Evolutionary conservation across 805 yeast genomes (phyloP).

Genomic region (Pichia cephalocereana): DNA sequence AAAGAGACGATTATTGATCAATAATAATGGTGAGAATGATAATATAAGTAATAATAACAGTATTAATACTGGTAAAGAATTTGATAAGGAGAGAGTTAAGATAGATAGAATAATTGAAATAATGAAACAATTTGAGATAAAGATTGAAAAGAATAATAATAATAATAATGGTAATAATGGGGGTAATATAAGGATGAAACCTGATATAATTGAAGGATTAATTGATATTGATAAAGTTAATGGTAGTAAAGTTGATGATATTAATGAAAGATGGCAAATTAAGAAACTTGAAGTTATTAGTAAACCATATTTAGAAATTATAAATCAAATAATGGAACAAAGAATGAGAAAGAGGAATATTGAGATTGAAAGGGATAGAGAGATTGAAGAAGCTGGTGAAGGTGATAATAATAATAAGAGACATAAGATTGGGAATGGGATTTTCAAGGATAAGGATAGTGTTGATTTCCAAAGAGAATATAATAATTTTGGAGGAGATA

Average conservation of each 20-base stretch:
- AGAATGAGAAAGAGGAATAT: not conserved
- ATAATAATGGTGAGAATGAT: no score
- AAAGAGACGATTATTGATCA: no score
- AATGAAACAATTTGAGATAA: not conserved
- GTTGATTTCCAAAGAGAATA: not conserved
- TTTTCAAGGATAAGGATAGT: no score
- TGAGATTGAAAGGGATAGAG: not conserved
- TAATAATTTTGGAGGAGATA: not conserved
- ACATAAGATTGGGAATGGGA: no score
- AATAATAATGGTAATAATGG: no score
- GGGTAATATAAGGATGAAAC: not conserved
- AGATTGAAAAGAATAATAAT: not conserved
- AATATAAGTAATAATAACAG: no score
- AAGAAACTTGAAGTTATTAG: not conserved
- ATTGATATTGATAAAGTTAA: not conserved
- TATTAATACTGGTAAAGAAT: not conserved
- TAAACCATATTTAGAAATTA: slow-evolving; percentile 2
- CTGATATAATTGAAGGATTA: slow-evolving; percentile 2
- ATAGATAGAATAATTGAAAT: not conserved
- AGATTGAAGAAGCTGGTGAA: no score
- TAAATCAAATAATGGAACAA: not conserved
- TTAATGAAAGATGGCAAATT: no score
- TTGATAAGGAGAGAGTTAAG: not conserved
- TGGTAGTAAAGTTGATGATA: no score
- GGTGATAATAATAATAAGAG: no score